Evolutionary conservation across 1,284 basidiomycete species (phyloP).

Genomic region (Ganoderma lucidum): DNA sequence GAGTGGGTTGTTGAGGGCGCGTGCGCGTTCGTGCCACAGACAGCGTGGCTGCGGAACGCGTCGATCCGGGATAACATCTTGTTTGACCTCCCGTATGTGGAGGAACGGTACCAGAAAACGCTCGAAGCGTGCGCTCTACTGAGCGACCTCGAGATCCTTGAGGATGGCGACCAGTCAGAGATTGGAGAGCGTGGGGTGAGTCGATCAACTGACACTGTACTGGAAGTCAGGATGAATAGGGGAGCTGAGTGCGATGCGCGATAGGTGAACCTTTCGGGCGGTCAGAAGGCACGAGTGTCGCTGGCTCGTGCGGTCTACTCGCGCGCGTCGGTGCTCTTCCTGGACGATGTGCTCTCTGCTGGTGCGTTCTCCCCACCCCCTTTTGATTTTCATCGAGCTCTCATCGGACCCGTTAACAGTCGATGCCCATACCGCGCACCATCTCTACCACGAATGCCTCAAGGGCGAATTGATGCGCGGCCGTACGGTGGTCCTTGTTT

Average conservation of each 20-base stretch:
- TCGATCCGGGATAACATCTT: conserved; percentile 95
- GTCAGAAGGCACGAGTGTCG: conserved; percentile 92
- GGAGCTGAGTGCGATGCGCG: neutral
- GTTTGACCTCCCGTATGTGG: conserved; percentile 86
- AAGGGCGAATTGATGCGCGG: conserved; percentile 84
- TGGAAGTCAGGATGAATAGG: no score
- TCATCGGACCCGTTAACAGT: conserved; percentile 47
- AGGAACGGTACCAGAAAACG: conserved; percentile 80
- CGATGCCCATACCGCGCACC: conserved; percentile 89
- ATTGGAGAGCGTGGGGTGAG: conserved; percentile 85
- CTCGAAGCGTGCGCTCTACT: conserved; percentile 77
- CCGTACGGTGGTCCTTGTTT: conserved; percentile 87
- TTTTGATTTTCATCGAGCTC: neutral
- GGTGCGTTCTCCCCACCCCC: conserved; percentile 46
- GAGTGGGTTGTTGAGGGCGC: conserved; percentile 83
- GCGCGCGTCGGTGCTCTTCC: conserved; percentile 82
- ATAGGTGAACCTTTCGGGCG: conserved; percentile 90
- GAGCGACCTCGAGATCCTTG: conserved; percentile 88
- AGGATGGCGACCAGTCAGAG: conserved; percentile 94
- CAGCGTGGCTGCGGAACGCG: conserved; percentile 90
- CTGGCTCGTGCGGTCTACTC: conserved; percentile 95
- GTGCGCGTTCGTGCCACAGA: conserved; percentile 94
- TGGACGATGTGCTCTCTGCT: conserved; percentile 90
- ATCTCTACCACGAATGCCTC: conserved; percentile 84
- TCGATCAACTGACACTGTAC: neutral